Evolutionary conservation across 192 early-diverging fungal genomes (phyloP).

Genomic region (Hyaloraphidium curvatum): DNA sequence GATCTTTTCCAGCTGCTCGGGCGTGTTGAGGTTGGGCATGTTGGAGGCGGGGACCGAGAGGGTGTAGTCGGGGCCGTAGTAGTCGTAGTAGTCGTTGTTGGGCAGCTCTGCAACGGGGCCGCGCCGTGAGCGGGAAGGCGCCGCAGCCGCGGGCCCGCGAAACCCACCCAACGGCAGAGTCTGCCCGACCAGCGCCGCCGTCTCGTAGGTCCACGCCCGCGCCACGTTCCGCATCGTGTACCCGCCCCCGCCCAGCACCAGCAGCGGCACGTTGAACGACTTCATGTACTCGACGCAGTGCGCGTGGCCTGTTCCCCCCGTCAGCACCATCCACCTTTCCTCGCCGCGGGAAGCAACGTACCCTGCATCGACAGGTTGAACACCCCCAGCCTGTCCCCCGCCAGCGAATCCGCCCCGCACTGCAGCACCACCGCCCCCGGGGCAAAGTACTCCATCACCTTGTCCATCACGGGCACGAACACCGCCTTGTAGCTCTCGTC

Average conservation of each 20-base stretch:
- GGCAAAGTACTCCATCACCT: slow-evolving; percentile 78
- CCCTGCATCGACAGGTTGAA: slow-evolving; percentile 87
- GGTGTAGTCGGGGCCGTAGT: slow-evolving; percentile 12
- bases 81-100: slow-evolving; percentile 36
- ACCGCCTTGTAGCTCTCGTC: slow-evolving; percentile 60
- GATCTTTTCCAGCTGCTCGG: slow-evolving; percentile 59
- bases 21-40: slow-evolving; percentile 77
- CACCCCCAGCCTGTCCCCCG: slow-evolving; percentile 82
- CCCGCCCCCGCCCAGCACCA: slow-evolving; percentile 90
- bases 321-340: too few relatives aligned
- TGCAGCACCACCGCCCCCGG: slow-evolving; percentile 86
- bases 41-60: slow-evolving; percentile 40
- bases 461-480: slow-evolving; percentile 20
- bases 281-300: slow-evolving; percentile 82
- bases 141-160: background rate
- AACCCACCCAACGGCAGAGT: background rate
- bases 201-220: slow-evolving; percentile 87
- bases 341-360: too few relatives aligned
- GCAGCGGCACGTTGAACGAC: slow-evolving; percentile 70
- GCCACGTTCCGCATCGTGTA: slow-evolving; percentile 83
- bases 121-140: background rate
- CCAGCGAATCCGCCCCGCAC: slow-evolving; percentile 91
- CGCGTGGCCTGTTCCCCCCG: slow-evolving; percentile 87
- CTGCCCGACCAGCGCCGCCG: slow-evolving; percentile 50
- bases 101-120: slow-evolving; percentile 26